Evolutionary conservation across 1,284 basidiomycete species (phyloP).

Genomic region (Apiotrichum laibachii): DNA sequence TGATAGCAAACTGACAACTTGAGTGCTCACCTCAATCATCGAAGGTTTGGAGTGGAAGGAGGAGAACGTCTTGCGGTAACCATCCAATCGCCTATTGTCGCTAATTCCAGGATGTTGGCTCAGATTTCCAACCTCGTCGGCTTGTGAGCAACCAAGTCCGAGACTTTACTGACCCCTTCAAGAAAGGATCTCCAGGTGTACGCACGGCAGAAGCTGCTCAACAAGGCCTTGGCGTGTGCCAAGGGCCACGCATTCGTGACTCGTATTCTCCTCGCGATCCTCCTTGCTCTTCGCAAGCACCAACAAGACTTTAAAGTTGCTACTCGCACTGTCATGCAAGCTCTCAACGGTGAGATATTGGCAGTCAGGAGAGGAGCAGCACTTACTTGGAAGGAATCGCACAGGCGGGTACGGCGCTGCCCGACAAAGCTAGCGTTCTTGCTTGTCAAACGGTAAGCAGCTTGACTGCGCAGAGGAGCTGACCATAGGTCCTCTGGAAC

Average conservation of each 20-base stretch:
- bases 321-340: not conserved
- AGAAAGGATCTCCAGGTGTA: constrained; percentile 14
- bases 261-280: constrained; percentile 6
- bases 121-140: constrained; percentile 1
- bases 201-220: constrained; percentile 2
- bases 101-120: constrained; percentile 7
- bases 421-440: not conserved
- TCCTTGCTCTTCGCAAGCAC: constrained; percentile 7
- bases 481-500: constrained; percentile 12
- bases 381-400: constrained; percentile 3
- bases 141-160: not conserved
- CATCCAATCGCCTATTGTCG: too few relatives aligned
- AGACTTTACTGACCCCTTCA: not conserved
- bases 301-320: constrained; percentile 4
- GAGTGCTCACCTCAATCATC: not conserved
- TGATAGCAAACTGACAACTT: not conserved
- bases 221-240: not conserved
- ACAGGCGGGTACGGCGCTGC: not conserved
- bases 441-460: constrained; percentile 15
- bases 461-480: not conserved
- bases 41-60: not conserved
- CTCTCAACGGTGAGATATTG: constrained; percentile 3
- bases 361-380: not conserved
- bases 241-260: not conserved
- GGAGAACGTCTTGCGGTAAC: constrained; percentile 10